Base-by-base conservation (phyloP, 2,329 filamentous ascomycete genomes). In the Penicillium sp. region DNA sequence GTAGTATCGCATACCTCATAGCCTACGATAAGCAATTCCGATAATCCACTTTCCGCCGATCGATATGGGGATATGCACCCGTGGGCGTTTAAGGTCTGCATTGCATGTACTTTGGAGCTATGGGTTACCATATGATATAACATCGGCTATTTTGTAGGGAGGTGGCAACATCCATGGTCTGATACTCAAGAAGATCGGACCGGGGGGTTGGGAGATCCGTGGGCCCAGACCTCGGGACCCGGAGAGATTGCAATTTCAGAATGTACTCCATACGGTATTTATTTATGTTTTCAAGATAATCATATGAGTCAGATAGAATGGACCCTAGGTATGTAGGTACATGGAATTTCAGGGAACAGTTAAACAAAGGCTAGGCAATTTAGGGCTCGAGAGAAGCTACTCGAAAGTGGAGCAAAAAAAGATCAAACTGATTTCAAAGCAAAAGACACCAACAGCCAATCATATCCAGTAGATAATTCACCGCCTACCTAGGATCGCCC, bases 401-500 rank as follows among this genome's bases (percentile, higher is more conserved):
- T 50, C 37, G 37, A 42, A 37, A 38, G 45, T 28, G 38, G 38
- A 50, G 19, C 30, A 42, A 16, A 33, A 25, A 17, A 28, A 14
- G 10, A 25, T n/a, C 6, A 41, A 53, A 41, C 1, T 42, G 36
- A 54, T 51, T 55, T 55, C 53, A 51, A 55, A 55, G 53, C 53
- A 55, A 16, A 16, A 46, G 9, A 25, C 3, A 5, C 8, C 6
- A 1, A 4, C 5, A 40, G 8, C 60, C 61, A 61, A 64, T 63
- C n/a, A 55, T 11, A 49, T 33, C 2, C 3, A 16, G 16, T 28
- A 12, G 12, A 41, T 31, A 8, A 5, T 33, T 57, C 52, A 61
- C 56, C 55, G 54, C 58, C 53, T 31, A 17, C 40, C 26, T 19
- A 25, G 26, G 43, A 54, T 61, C 60, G 50, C 53, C 59, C 47